phyloP scores from a whole-genome alignment of 2,329 filamentous ascomycete genomes.

The Stromatinia cepivora region DNA sequence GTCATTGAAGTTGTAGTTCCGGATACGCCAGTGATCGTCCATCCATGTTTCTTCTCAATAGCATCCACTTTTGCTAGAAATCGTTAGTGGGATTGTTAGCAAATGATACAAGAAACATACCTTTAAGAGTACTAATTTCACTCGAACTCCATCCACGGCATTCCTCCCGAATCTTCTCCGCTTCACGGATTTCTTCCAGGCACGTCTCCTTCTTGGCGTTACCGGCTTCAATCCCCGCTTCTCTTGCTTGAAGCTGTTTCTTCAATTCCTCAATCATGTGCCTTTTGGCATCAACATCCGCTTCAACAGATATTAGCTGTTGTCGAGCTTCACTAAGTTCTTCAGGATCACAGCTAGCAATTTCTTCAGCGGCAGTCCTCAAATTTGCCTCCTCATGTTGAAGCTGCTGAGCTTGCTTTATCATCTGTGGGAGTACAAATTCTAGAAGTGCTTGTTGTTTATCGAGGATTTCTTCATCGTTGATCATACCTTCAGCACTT shows the following conservation, averaged over 20 bases:
- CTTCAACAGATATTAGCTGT: constrained; percentile 63
- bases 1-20: constrained; percentile 69
- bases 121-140: constrained; percentile 78
- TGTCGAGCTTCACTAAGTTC: constrained; percentile 74
- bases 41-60: constrained; percentile 67
- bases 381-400: constrained; percentile 65
- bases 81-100: constrained; percentile 42
- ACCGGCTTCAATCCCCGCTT: constrained; percentile 61
- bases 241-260: constrained; percentile 65
- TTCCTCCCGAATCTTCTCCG: constrained; percentile 81
- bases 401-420: constrained; percentile 61
- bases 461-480: constrained; percentile 66
- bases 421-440: constrained; percentile 64
- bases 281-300: constrained; percentile 69
- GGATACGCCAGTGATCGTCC: constrained; percentile 67
- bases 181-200: constrained; percentile 73
- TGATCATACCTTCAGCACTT: constrained; percentile 74
- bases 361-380: constrained; percentile 69
- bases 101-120: constrained; percentile 48
- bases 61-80: constrained; percentile 60
- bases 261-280: constrained; percentile 66
- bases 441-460: constrained; percentile 70
- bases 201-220: constrained; percentile 68
- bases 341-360: constrained; percentile 77
- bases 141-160: constrained; percentile 84